Base-by-base conservation (phyloP, 331 rosid species). In the Quercus tomentella region DNA sequence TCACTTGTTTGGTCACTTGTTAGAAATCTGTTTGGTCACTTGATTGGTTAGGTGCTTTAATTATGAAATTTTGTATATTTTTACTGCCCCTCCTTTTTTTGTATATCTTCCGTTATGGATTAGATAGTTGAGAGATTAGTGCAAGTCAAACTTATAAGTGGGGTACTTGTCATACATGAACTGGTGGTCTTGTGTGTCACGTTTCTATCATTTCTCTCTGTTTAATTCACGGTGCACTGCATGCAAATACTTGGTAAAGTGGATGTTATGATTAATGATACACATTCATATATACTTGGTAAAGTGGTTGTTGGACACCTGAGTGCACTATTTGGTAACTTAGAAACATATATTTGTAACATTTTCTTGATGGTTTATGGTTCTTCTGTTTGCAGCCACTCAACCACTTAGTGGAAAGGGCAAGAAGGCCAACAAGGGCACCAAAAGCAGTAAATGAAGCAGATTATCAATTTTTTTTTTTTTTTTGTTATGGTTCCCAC, bases 41-140 rank as follows among this genome's bases (percentile, higher is more conserved):
- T 95, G 91, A 95, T 93, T 83, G 98, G 99, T 83, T 96, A 95
- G 94, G 98, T 91, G 56, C 72, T 51, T 77, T 75, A 54, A 75
- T 77, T 73, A 21, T 30, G 6, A 60, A 49, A 67, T 69, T 57
- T 61, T 25, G 35, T 30, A 33, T 35, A 22, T 30, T 51, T 82
- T 33, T 56, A 31, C 43, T 56, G n/a, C 30, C 21, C 31, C 0
- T 6, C 43, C 5, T 57, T 62, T 76, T 56, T 41, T 25, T 11
- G 10, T 26, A 31, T 82, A 12, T 41, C 54, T 9, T 33, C 35
- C 60, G 20, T n/a, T 4, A 14, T 23, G 7, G 43, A 28, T 65
- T 65, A 65, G 43, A 65, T 30, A 30, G 31, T 60, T 30, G 45
- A 28, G 67, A 61, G 22, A 65, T 7, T 17, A 14, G 17, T 30